Base-by-base conservation (phyloP, 2,329 filamentous ascomycete genomes). In the Cercospora berteroae region DNA sequence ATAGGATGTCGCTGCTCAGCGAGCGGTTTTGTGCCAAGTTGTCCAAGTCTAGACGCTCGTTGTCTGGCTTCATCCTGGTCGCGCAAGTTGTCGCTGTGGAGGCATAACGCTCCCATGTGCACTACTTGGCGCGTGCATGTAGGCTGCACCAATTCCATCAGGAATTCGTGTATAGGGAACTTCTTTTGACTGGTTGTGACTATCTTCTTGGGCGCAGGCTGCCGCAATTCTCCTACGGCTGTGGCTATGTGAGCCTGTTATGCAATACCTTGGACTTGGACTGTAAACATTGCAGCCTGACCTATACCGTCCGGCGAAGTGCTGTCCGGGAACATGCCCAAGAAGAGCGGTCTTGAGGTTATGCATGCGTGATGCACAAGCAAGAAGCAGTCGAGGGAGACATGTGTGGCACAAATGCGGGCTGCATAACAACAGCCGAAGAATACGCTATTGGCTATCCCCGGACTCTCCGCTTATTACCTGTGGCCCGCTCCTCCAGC, bases 41-140 rank as follows among this genome's bases (percentile, higher is more conserved):
- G 20, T 31, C 61, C 61, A 50, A 63, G 48, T 56, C 57, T 55
- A 55, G 31, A 23, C 13, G 5, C 20, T 23, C 13, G 18, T 56
- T 10, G 52, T 16, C 48, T 57, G 50, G 61, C 61, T 57, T 63
- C 27, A 63, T 63, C 61, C 61, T 48, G 33, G 61, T 56, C 29
- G 50, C 23, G 12, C 20, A 12, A 13, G 42, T 25, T 44, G 27
- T 18, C 20, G 42, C 27, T 6, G 18, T 39, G 10, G 44, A 63
- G 39, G 36, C 60, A 63, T 13, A 33, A 18, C 20, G 60, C 27
- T 55, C 20, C 20, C n/a, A 20, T 18, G 61, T 63, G 48, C 61
- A 56, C 48, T 55, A 6, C 50, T 42, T 42, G 61, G 61, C 61
- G 36, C 61, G 61, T 42, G 61, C 61, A 12, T 27, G 29, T 36